Percentiles rank a stretch among this genome's conserved stretches.
phyloP scores from a whole-genome alignment of 1,284 basidiomycete genomes.

The Austropuccinia psidii region DNA sequence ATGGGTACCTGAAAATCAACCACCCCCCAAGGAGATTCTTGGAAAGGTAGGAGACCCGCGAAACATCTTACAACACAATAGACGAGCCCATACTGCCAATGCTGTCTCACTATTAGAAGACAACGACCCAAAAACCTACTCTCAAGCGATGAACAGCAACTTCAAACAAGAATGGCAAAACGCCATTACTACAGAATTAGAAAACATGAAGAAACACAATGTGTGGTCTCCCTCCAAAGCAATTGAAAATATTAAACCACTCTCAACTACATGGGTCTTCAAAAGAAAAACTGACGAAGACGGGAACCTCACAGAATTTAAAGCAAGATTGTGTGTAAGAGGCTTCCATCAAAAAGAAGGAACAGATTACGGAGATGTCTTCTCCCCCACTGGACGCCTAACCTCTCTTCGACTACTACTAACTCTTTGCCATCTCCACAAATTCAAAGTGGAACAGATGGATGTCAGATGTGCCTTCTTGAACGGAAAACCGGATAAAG shows the following conservation, averaged over 20 bases:
- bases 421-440: background rate
- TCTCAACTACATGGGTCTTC: no score
- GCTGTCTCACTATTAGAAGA: background rate
- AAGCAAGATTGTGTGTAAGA: background rate
- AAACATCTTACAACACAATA: background rate
- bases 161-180: background rate
- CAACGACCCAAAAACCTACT: background rate
- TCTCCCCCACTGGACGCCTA: background rate
- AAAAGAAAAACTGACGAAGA: background rate
- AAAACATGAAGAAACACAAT: background rate
- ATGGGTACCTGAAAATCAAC: background rate
- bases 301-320: background rate
- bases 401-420: background rate
- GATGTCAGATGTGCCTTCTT: background rate
- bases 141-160: background rate
- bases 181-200: background rate
- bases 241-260: background rate
- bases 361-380: background rate
- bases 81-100: background rate
- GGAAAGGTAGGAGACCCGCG: background rate
- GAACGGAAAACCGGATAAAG: background rate
- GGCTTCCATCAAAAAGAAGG: constrained; percentile 7
- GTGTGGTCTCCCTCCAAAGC: background rate
- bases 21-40: background rate
- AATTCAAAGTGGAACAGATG: background rate